Evolutionary conservation across 495 filamentous ascomycete genomes (phyloP).

Genomic region (Hyphodiscus hymeniophilus): DNA sequence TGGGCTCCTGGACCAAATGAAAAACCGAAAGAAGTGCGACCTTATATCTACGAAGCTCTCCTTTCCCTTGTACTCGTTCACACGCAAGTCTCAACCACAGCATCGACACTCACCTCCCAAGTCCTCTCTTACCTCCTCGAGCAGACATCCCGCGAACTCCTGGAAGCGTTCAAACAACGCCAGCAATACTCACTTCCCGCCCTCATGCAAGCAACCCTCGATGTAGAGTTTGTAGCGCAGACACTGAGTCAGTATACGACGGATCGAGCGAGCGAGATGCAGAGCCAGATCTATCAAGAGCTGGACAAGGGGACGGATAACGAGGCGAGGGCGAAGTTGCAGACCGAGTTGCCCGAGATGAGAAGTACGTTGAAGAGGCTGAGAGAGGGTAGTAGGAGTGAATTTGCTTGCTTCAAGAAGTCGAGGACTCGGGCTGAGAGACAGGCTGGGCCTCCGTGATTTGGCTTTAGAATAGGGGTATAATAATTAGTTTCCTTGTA

Average conservation of each 20-base stretch:
- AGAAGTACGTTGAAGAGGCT: slow-evolving; percentile 72
- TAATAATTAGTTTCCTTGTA: no score
- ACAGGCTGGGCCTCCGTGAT: no score
- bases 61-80: slow-evolving; percentile 80
- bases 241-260: slow-evolving; percentile 82
- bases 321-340: slow-evolving; percentile 66
- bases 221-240: slow-evolving; percentile 94
- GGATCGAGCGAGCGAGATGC: slow-evolving; percentile 66
- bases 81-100: slow-evolving; percentile 82
- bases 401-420: slow-evolving; percentile 76
- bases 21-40: slow-evolving; percentile 65
- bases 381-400: slow-evolving; percentile 71
- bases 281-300: slow-evolving; percentile 83
- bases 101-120: slow-evolving; percentile 56
- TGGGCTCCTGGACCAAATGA: slow-evolving; percentile 57
- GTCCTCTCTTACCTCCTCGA: slow-evolving; percentile 78
- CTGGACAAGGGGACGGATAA: slow-evolving; percentile 81
- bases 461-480: no score
- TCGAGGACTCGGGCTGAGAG: slow-evolving; percentile 3
- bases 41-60: slow-evolving; percentile 83
- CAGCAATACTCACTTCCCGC: slow-evolving; percentile 62
- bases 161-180: slow-evolving; percentile 61
- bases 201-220: slow-evolving; percentile 92
- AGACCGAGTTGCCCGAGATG: slow-evolving; percentile 86
- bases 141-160: slow-evolving; percentile 59